A percentile compares a stretch with the other conserved stretches of the same genome.
phyloP scores from a whole-genome alignment of 1,139 yeast species.

The Zygosaccharomyces sapae region DNA sequence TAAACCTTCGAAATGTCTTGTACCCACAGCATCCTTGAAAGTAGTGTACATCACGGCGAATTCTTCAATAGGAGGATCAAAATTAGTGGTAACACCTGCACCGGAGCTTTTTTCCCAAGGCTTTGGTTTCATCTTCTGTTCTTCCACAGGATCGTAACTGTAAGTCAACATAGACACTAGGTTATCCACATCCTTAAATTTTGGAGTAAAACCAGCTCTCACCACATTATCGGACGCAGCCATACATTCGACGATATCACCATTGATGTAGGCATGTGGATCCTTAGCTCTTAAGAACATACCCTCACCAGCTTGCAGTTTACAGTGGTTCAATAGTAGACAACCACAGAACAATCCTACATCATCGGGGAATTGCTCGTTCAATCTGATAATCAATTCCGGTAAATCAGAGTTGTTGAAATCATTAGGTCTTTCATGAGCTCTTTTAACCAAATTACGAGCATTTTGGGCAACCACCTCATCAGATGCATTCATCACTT shows the following conservation, averaged over 20 bases:
- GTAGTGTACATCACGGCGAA: conserved; percentile 84
- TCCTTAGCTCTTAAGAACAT: conserved; percentile 95
- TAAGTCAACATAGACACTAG: conserved; percentile 90
- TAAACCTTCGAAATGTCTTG: conserved; percentile 51
- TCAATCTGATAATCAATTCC: conserved; percentile 65
- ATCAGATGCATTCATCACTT: conserved; percentile 76
- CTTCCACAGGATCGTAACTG: conserved; percentile 80
- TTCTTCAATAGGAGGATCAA: conserved; percentile 96
- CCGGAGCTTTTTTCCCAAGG: conserved; percentile 63
- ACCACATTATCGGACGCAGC: conserved; percentile 98
- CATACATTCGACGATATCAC: conserved; percentile 98
- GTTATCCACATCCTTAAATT: conserved; percentile 89
- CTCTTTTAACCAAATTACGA: conserved; percentile 57
- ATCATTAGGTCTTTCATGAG: conserved; percentile 48
- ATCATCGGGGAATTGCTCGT: conserved; percentile 87
- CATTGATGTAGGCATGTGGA: conserved; percentile 95
- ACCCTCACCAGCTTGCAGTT: conserved; percentile 83
- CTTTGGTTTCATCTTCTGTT: conserved; percentile 81
- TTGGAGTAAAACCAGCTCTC: conserved; percentile 98
- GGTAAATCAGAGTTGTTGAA: conserved; percentile 51
- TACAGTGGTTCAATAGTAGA: conserved; percentile 81
- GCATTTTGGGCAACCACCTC: conserved; percentile 53
- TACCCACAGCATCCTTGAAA: conserved; percentile 44
- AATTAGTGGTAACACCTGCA: conserved; percentile 61
- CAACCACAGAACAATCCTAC: conserved; percentile 96